phyloP scores from a whole-genome alignment of 2,329 filamentous ascomycete species.

The Talaromyces sp. region DNA sequence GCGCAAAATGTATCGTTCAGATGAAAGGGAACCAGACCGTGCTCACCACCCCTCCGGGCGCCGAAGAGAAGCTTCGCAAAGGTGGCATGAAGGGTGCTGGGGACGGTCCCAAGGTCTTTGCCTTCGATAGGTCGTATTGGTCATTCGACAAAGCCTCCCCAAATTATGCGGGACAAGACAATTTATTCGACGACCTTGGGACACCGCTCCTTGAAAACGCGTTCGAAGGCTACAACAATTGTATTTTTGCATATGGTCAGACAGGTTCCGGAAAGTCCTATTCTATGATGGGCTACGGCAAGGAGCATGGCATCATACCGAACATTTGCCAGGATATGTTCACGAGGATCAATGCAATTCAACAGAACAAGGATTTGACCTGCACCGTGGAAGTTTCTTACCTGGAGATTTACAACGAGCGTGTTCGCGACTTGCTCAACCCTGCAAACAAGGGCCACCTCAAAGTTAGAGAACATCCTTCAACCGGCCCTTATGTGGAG shows the following conservation, averaged over 20 bases:
- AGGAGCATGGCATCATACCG: conserved; percentile 92
- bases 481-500: conserved; percentile 95
- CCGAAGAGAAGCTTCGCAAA: conserved; percentile 49
- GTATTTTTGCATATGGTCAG: conserved; percentile 98
- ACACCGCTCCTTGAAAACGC: conserved; percentile 93
- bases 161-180: conserved; percentile 84
- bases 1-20: conserved; percentile 92
- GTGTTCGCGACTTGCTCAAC: conserved; percentile 91
- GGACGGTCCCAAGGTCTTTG: conserved; percentile 75
- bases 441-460: conserved; percentile 93
- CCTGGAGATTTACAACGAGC: conserved; percentile 98
- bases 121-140: conserved; percentile 97
- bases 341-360: conserved; percentile 67
- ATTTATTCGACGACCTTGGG: conserved; percentile 83
- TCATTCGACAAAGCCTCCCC: conserved; percentile 80
- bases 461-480: conserved; percentile 95
- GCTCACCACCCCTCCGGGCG: conserved; percentile 66
- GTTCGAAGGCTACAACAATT: conserved; percentile 98
- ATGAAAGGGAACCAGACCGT: conserved; percentile 94
- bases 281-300: conserved; percentile 99
- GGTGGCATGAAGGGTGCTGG: conserved; percentile 57
- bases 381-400: conserved; percentile 98
- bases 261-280: conserved; percentile 98
- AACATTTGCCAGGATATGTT: conserved; percentile 99
- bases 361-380: conserved; percentile 69